Evolutionary conservation across 2,329 filamentous ascomycete genomes (phyloP), one percentile per base, ranked within the genome.

Genomic region (Simplicillium sp.): DNA sequence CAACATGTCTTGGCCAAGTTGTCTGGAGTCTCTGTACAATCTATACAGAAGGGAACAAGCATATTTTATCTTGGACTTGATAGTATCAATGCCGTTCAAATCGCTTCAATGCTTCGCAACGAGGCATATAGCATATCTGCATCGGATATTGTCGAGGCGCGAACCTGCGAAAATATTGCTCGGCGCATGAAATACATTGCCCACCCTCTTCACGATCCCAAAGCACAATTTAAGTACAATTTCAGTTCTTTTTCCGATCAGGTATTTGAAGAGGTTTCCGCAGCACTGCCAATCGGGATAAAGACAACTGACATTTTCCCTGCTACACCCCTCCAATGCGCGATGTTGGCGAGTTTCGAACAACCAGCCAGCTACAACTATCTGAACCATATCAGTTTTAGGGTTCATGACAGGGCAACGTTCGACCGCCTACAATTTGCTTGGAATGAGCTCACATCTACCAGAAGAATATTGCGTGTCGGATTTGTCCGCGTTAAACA

Each of bases 31-130:
- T 56, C 73, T 0, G 42, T 55, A 2, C 51, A 66, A 0, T 64
- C 62, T 0, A 80, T 95, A 36, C 52, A 56, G 3, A 70, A 68
- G 11, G 55, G 72, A 9, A 87, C 79, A 0, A 87, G 85, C 0
- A 87, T 97, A 37, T 94, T 90, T 51, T 80, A 84, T 43, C 74
- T 95, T n/a, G 90, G 90, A 0, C 66, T 96, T 3, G 89, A 96
- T 59, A 96, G 89, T 55, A 92, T 97, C 52, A 89, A 84, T 45
- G 85, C 87, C 1, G 73, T 82, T 5, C 88, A 95, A 53, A 68
- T 95, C 9, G 85, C 87, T 1, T 71, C 77, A 2, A 64, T 71
- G 18, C 65, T 96, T 13, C 77, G 82, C 14, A 73, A 69, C 32
- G 52, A 70, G 14, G 80, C 79, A 0, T 64, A 79, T 32, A 53